phyloP scores from a whole-genome alignment of 1,139 yeast species.

The Sugiyamaella paludigena region DNA sequence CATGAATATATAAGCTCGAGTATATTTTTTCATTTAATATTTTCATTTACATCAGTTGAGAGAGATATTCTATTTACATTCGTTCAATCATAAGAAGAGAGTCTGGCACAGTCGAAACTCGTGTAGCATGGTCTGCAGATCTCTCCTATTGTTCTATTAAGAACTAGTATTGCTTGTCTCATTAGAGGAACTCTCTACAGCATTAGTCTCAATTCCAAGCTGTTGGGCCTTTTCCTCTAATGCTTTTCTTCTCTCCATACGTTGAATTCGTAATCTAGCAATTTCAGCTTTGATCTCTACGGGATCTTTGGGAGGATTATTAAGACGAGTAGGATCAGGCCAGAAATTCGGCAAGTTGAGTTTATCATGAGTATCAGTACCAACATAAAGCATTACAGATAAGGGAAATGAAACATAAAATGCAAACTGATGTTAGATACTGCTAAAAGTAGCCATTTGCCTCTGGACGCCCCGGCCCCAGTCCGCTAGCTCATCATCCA shows the following conservation, averaged over 20 bases:
- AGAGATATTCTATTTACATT: slow-evolving; percentile 3
- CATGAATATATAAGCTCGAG: too few relatives aligned
- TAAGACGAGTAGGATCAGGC: slow-evolving; percentile 93
- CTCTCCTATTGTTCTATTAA: too few relatives aligned
- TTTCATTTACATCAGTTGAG: background rate
- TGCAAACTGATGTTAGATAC: slow-evolving; percentile 53
- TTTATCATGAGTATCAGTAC: slow-evolving; percentile 83
- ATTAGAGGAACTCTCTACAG: slow-evolving; percentile 4
- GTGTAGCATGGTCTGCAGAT: too few relatives aligned
- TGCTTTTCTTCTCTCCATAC: slow-evolving; percentile 67
- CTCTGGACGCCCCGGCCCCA: too few relatives aligned
- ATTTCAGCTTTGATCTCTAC: slow-evolving; percentile 89
- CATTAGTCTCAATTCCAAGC: slow-evolving; percentile 45
- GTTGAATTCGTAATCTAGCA: slow-evolving; percentile 76
- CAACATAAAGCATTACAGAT: slow-evolving; percentile 86
- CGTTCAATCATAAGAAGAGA: background rate
- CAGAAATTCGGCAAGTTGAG: slow-evolving; percentile 93
- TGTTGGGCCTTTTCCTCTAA: slow-evolving; percentile 70
- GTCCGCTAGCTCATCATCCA: too few relatives aligned
- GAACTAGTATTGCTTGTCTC: background rate
- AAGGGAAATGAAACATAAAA: slow-evolving; percentile 85
- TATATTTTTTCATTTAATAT: background rate
- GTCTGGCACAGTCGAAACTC: too few relatives aligned
- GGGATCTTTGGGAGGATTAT: slow-evolving; percentile 89
- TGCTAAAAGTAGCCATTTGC: background rate